Base-by-base conservation (phyloP, 2,329 filamentous ascomycete species). In the Calonectria ilicicola region DNA sequence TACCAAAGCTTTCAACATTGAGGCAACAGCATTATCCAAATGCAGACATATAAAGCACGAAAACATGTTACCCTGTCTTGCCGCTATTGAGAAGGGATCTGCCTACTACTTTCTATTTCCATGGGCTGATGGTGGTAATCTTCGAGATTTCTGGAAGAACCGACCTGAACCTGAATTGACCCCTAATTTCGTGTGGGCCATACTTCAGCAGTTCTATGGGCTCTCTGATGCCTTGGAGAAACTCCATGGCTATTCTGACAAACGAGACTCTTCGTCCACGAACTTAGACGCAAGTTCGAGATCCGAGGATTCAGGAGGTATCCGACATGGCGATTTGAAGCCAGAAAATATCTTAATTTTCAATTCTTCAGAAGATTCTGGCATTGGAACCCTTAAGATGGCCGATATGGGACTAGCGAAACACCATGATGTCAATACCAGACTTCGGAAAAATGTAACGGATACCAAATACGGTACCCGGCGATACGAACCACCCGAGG, bases 81-180 rank as follows among this genome's bases (percentile, higher is more conserved):
- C 71, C 3, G 63, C 71, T 9, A 58, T 70, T 7, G 63, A 71
- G 26, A 71, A 65, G n/a, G 64, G 68, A 1, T 58, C 46, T 3
- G 63, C 40, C 15, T 42, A 72, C 15, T 74, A 72, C 29, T 72
- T 74, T 2, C n/a, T 74, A 1, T 74, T 74, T 21, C 72, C 72
- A 0, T 74, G 72, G 72, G 72, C 72, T 1, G 60, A 68, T 17
- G 69, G 56, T 1, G 72, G 72, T 2, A 74, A 42, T 9, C 69
- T 74, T 2, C 42, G 49, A 40, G 69, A 74, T n/a, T 72, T 74
- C 17, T 74, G 72, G 72, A 66, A 81, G 14, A 47, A 21, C 9
- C 23, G 23, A 8, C 44, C 44, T 12, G 12, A 47, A 21, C 44
- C 8, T 21, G 10, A 44, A 27, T 51, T 53, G 32, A 67, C 38